Evolutionary conservation across 495 filamentous ascomycete genomes (phyloP).

Genomic region (Hypoxylon subgilvum): DNA sequence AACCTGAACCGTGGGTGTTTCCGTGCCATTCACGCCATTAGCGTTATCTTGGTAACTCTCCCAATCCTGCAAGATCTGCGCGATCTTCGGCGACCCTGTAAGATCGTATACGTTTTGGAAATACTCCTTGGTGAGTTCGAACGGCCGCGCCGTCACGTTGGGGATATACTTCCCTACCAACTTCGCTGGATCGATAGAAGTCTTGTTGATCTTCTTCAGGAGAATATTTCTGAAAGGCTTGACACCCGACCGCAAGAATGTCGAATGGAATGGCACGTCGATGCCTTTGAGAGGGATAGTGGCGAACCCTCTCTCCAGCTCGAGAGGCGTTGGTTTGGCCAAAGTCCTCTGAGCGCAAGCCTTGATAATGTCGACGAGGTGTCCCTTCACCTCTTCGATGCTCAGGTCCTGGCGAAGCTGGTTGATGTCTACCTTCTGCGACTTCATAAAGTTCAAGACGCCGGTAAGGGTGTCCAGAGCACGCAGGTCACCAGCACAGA

Average conservation of each 20-base stretch:
- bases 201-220: conserved; percentile 99
- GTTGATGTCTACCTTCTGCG: conserved; percentile 94
- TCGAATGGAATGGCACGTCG: conserved; percentile 98
- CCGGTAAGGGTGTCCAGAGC: conserved; percentile 93
- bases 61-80: conserved; percentile 85
- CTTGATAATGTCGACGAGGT: conserved; percentile 83
- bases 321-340: conserved; percentile 82
- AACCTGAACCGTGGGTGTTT: conserved; percentile 22
- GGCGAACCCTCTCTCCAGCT: conserved; percentile 91
- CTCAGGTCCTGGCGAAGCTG: conserved; percentile 83
- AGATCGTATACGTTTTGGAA: conserved; percentile 97
- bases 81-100: conserved; percentile 92
- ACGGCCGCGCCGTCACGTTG: conserved; percentile 94
- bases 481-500: conserved; percentile 94
- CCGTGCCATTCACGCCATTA: conserved; percentile 36
- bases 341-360: conserved; percentile 84
- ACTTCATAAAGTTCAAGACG: conserved; percentile 91
- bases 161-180: conserved; percentile 98
- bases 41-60: conserved; percentile 63
- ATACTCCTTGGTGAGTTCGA: conserved; percentile 96
- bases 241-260: conserved; percentile 94
- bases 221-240: conserved; percentile 98
- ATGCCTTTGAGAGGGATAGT: conserved; percentile 97
- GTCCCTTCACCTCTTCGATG: conserved; percentile 74
- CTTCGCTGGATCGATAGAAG: conserved; percentile 94